Percentiles rank a stretch among this genome's conserved stretches.
These are phyloP conservation scores for Amaranthus hypochondriacus DNA, from an alignment of 148 eudicot species.

Conservation along the genomic window DNA sequence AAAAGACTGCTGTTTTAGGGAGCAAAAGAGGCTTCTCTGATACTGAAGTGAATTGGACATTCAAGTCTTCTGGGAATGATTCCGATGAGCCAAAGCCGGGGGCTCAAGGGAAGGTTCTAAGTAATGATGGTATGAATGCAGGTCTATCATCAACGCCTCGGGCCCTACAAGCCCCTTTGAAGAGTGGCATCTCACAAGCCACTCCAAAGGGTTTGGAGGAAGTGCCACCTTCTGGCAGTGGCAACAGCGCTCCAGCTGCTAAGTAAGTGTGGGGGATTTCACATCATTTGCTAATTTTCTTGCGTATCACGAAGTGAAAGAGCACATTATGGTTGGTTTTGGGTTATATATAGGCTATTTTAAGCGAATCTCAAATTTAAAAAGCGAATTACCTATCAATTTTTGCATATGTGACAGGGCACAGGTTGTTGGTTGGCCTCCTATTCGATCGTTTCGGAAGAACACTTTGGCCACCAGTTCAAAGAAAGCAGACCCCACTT, in stretches of 20 bases:
- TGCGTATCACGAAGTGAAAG: too few species aligned
- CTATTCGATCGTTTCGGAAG: constrained; percentile 69
- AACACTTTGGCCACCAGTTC: constrained; percentile 61
- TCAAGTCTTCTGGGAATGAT: constrained; percentile 32
- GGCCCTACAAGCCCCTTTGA: constrained; percentile 25
- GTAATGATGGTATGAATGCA: constrained; percentile 29
- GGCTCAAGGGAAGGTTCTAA: constrained; percentile 41
- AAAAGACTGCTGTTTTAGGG: constrained; percentile 59
- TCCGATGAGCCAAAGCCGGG: constrained; percentile 32
- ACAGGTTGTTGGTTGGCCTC: constrained; percentile 97
- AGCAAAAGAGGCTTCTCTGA: constrained; percentile 85
- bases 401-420: constrained; percentile 46
- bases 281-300: too few species aligned
- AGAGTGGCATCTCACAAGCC: constrained; percentile 34
- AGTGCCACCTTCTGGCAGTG: constrained; percentile 33
- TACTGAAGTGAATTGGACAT: constrained; percentile 55
- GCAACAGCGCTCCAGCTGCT: constrained; percentile 56
- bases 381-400: background rate
- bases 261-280: constrained; percentile 43
- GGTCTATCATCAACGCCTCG: constrained; percentile 28
- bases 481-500: constrained; percentile 55
- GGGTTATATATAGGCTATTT: too few species aligned
- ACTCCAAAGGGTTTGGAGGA: constrained; percentile 44
- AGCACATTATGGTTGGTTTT: background rate
- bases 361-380: too few species aligned